Evolutionary conservation across 208 protist genomes (phyloP).

Genomic region (Ichthyophonus hoferi): DNA sequence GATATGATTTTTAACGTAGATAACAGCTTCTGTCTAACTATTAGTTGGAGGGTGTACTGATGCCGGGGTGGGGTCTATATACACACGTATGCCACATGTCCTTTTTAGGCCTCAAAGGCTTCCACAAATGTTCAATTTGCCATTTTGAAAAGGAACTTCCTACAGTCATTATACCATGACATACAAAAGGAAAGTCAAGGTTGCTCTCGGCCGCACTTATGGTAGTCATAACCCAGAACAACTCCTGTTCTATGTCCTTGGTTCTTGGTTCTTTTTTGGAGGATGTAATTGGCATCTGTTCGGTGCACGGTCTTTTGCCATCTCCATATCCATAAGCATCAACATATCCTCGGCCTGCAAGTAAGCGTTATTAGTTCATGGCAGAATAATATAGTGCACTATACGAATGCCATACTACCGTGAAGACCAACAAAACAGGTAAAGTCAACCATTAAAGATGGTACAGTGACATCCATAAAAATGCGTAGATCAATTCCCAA

Average conservation of each 20-base stretch:
- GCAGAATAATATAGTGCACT: too few species aligned
- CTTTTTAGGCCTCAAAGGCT: not conserved
- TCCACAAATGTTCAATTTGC: not conserved
- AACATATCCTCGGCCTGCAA: not conserved
- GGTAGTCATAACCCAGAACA: not conserved
- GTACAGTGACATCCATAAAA: too few species aligned
- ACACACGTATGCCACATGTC: not conserved
- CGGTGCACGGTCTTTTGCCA: not conserved
- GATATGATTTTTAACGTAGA: too few species aligned
- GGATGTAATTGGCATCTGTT: not conserved
- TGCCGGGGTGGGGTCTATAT: not conserved
- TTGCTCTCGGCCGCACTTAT: not conserved
- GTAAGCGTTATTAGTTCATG: too few species aligned
- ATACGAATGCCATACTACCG: too few species aligned
- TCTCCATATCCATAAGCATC: not conserved
- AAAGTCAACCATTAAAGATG: too few species aligned
- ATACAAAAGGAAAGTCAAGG: not conserved
- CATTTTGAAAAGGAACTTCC: not conserved
- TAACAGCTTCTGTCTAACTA: too few species aligned
- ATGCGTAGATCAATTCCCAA: too few species aligned
- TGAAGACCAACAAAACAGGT: too few species aligned
- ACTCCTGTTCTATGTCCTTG: not conserved
- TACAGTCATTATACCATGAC: not conserved
- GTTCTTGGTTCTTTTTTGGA: too few species aligned
- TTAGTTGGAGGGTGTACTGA: too few species aligned